Percentiles rank a stretch among this genome's conserved stretches.
These are phyloP conservation scores for Nitzschia palea DNA, from an alignment of 108 stramenopile species.

Conservation along the genomic window DNA sequence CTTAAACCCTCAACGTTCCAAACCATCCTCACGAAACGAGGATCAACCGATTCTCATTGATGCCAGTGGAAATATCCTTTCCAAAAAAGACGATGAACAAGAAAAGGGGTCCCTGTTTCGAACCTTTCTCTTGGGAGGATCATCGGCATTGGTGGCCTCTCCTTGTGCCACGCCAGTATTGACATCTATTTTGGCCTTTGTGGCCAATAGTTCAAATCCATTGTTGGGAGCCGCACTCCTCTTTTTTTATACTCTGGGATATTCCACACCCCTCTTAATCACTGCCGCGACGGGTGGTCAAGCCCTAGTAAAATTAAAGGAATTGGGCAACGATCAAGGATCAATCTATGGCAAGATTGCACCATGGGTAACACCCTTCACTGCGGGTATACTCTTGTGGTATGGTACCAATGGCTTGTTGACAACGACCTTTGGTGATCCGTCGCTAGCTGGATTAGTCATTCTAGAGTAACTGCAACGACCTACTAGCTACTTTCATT, in stretches of 20 bases:
- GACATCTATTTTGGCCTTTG: conserved; percentile 76
- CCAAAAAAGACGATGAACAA: conserved; percentile 20
- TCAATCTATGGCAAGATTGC: conserved; percentile 42
- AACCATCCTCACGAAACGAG: background rate
- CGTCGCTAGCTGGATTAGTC: conserved; percentile 59
- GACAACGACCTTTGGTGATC: conserved; percentile 75
- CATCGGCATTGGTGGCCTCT: conserved; percentile 73
- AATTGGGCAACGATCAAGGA: conserved; percentile 30
- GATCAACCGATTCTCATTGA: conserved; percentile 36
- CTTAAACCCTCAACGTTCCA: background rate
- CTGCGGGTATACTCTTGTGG: conserved; percentile 71
- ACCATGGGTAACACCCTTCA: conserved; percentile 75
- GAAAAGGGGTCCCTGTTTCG: conserved; percentile 52
- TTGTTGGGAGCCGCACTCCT: conserved; percentile 57
- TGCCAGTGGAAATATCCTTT: conserved; percentile 25
- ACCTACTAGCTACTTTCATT: too few species aligned
- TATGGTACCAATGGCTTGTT: conserved; percentile 81
- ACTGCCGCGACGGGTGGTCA: conserved; percentile 78
- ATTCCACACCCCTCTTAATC: conserved; percentile 72
- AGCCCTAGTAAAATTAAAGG: conserved; percentile 61
- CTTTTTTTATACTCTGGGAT: conserved; percentile 76
- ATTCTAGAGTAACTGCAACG: background rate
- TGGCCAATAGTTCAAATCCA: conserved; percentile 61
- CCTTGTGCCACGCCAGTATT: conserved; percentile 86
- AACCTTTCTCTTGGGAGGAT: conserved; percentile 82